Percentiles rank a stretch among this genome's conserved stretches.
Evolutionary conservation across 768 basidiomycete species (phyloP).

Genomic region (Chalciporus sphaerocephalus): DNA sequence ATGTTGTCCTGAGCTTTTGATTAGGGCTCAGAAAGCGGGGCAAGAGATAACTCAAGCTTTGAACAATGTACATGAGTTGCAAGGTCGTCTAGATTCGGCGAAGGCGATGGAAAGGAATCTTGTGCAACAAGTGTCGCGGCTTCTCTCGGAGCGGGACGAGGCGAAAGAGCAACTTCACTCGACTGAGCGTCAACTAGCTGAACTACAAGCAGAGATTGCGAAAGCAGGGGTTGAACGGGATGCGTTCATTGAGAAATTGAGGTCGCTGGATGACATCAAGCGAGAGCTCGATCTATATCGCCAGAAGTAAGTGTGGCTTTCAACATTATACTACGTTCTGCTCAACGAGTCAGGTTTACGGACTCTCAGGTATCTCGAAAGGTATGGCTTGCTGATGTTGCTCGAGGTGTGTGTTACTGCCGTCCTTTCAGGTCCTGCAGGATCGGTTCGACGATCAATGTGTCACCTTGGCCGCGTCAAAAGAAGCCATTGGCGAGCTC

Average conservation of each 20-base stretch:
- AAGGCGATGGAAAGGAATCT: constrained; percentile 22
- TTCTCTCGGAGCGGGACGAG: constrained; percentile 27
- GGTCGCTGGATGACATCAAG: constrained; percentile 14
- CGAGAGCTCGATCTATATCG: constrained; percentile 20
- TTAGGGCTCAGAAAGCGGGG: constrained; percentile 19
- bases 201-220: constrained; percentile 15
- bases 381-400: constrained; percentile 8
- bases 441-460: constrained; percentile 59
- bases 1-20: constrained; percentile 10
- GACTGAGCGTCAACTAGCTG: constrained; percentile 15
- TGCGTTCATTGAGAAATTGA: constrained; percentile 18
- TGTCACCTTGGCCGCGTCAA: constrained; percentile 48
- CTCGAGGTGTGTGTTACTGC: background rate
- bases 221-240: constrained; percentile 20
- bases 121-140: constrained; percentile 20
- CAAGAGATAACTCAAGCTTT: constrained; percentile 15
- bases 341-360: constrained; percentile 13
- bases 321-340: background rate
- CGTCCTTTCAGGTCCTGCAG: constrained; percentile 41
- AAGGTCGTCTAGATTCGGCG: constrained; percentile 26
- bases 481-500: constrained; percentile 50
- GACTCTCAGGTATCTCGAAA: constrained; percentile 23
- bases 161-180: constrained; percentile 12
- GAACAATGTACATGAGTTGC: constrained; percentile 25
- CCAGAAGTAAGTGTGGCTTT: constrained; percentile 21